A percentile compares a stretch with the other conserved stretches of the same genome.
Conservation (phyloP, 2,329 filamentous ascomycete species). For the Endocalyx cinctus region DNA sequence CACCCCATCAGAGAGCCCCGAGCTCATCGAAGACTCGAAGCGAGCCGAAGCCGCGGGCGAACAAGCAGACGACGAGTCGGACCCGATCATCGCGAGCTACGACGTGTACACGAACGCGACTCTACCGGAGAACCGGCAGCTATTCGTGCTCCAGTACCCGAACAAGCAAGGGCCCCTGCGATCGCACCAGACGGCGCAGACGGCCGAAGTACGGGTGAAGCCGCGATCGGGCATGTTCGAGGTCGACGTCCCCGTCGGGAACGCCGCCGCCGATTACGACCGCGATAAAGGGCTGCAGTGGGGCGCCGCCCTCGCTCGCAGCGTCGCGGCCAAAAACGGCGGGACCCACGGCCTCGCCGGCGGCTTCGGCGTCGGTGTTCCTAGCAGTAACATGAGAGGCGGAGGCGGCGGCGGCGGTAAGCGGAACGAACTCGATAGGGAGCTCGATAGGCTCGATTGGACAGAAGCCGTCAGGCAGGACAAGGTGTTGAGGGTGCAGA, state of each 20-base stretch:
- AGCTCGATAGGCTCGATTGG: constrained; percentile 56
- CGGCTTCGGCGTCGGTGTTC: constrained; percentile 62
- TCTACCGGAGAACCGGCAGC: constrained; percentile 56
- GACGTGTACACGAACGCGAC: constrained; percentile 80
- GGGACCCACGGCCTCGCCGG: constrained; percentile 68
- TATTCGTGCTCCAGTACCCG: constrained; percentile 85
- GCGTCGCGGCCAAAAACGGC: constrained; percentile 52
- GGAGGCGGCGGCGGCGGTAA: constrained; percentile 28
- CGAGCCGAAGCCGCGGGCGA: neutral
- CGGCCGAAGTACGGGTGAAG: constrained; percentile 78
- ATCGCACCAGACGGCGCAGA: constrained; percentile 61
- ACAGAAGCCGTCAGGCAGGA: constrained; percentile 63
- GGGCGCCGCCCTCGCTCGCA: constrained; percentile 69
- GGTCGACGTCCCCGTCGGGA: constrained; percentile 81
- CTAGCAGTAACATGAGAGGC: constrained; percentile 29
- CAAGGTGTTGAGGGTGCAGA: constrained; percentile 73
- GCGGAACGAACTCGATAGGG: constrained; percentile 36
- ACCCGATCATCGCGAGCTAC: constrained; percentile 72
- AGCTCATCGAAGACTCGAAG: neutral
- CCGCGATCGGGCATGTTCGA: constrained; percentile 78
- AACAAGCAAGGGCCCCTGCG: constrained; percentile 57
- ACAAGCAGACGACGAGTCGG: constrained; percentile 40
- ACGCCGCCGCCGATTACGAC: constrained; percentile 68
- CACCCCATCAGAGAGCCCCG: neutral
- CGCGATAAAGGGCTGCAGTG: constrained; percentile 75